Percentiles rank a stretch among this genome's conserved stretches.
Evolutionary conservation across 2,329 filamentous ascomycete species (phyloP).

Genomic region (Cladosporium sp.): DNA sequence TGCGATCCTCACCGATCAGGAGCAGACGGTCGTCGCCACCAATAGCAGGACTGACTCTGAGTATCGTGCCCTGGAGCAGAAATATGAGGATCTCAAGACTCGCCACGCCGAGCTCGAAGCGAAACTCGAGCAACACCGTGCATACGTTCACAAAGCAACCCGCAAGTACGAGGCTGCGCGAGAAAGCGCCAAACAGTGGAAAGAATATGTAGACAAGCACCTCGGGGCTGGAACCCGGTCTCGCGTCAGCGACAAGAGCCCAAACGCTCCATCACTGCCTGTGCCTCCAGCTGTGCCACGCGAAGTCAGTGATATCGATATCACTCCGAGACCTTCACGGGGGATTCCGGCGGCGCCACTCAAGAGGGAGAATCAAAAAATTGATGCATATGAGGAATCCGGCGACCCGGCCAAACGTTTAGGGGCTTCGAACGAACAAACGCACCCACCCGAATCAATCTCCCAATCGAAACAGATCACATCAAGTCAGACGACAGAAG

Average conservation of each 20-base stretch:
- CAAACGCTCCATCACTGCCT: background rate
- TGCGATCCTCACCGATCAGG: slow-evolving; percentile 29
- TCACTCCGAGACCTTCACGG: slow-evolving; percentile 1
- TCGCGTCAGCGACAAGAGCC: background rate
- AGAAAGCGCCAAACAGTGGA: slow-evolving; percentile 32
- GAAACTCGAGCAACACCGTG: slow-evolving; percentile 19
- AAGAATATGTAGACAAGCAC: slow-evolving; percentile 19
- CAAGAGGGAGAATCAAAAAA: background rate
- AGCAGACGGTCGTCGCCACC: background rate
- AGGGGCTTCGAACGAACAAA: background rate
- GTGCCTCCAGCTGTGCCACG: background rate
- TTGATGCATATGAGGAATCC: background rate
- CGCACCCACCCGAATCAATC: background rate
- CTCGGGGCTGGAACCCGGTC: background rate
- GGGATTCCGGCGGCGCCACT: background rate
- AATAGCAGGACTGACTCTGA: background rate
- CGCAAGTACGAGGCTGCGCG: slow-evolving; percentile 34
- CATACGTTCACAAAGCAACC: slow-evolving; percentile 26
- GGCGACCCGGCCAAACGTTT: background rate
- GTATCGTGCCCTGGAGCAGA: slow-evolving; percentile 13
- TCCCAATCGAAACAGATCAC: slow-evolving; percentile 16
- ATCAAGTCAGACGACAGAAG: slow-evolving; percentile 44
- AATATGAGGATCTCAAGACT: slow-evolving; percentile 23
- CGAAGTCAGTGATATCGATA: slow-evolving; percentile 9
- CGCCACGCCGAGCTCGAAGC: slow-evolving; percentile 31